phyloP scores from a whole-genome alignment of 1,284 basidiomycete species.

The Malassezia globosa region DNA sequence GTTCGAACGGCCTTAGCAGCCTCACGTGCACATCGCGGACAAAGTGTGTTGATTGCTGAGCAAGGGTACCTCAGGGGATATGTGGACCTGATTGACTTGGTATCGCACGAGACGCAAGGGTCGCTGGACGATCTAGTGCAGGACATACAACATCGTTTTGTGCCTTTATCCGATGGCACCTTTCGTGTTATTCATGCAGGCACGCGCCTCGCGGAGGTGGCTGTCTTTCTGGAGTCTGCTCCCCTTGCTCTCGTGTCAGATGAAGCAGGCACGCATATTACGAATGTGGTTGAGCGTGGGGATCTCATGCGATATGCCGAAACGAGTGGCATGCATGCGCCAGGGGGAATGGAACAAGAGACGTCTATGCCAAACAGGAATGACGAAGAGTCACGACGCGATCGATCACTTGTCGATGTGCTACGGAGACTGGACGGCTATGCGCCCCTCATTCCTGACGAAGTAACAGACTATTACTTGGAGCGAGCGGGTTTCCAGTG shows the following conservation, averaged over 20 bases:
- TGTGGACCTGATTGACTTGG: conserved; percentile 32
- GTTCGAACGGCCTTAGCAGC: conserved; percentile 2
- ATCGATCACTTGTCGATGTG: conserved; percentile 83
- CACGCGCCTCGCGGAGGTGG: conserved; percentile 40
- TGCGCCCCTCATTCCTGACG: conserved; percentile 91
- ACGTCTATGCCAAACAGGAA: conserved; percentile 35
- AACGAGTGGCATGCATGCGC: not conserved
- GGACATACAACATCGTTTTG: conserved; percentile 24
- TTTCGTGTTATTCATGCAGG: conserved; percentile 39
- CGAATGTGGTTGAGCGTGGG: conserved; percentile 34
- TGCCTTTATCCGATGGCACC: conserved; percentile 14
- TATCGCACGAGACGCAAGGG: conserved; percentile 22
- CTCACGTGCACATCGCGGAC: conserved; percentile 11
- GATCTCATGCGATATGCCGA: conserved; percentile 36
- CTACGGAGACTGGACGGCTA: conserved; percentile 92
- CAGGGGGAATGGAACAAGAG: not conserved
- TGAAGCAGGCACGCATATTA: conserved; percentile 30
- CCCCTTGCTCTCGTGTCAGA: conserved; percentile 44
- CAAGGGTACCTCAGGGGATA: conserved; percentile 35
- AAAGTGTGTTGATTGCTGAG: conserved; percentile 16
- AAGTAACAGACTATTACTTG: conserved; percentile 95
- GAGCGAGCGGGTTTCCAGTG: conserved; percentile 93
- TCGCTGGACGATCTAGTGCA: conserved; percentile 21
- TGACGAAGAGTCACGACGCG: conserved; percentile 63
- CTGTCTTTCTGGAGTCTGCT: conserved; percentile 33